Evolutionary conservation across 257 asterid genomes (phyloP).

Genomic region (Vinca minor): DNA sequence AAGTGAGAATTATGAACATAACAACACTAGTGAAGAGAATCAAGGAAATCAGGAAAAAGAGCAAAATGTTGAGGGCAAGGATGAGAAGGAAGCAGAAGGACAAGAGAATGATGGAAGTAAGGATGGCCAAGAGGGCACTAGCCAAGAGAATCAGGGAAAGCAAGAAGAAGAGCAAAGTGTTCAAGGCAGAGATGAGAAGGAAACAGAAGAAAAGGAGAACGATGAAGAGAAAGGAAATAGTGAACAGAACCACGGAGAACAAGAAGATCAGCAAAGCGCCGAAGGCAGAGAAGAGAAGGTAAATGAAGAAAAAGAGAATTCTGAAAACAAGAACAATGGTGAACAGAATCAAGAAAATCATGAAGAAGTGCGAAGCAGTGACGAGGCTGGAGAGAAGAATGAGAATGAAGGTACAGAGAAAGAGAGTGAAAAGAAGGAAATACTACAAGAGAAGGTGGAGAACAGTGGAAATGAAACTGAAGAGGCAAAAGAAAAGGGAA

Average conservation of each 20-base stretch:
- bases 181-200: constrained; percentile 2
- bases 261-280: constrained; percentile 9
- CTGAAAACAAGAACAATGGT: constrained; percentile 10
- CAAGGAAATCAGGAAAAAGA: constrained; percentile 11
- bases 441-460: constrained; percentile 11
- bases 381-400: constrained; percentile 4
- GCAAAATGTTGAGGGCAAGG: constrained; percentile 7
- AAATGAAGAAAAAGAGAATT: constrained; percentile 16
- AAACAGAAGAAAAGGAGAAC: constrained; percentile 9
- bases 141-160: constrained; percentile 13
- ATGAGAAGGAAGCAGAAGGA: constrained; percentile 10
- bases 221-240: constrained; percentile 7
- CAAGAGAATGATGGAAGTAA: constrained; percentile 8
- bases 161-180: constrained; percentile 8
- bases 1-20: constrained; percentile 10
- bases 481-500: constrained; percentile 3
- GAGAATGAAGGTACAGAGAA: constrained; percentile 12
- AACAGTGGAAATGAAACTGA: constrained; percentile 9
- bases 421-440: constrained; percentile 12
- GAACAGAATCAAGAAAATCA: constrained; percentile 6
- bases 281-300: constrained; percentile 18
- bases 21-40: constrained; percentile 15
- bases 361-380: constrained; percentile 8
- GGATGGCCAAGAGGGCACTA: constrained; percentile 8
- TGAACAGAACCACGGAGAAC: constrained; percentile 11